Percentiles rank a stretch among this genome's conserved stretches.
phyloP scores from a whole-genome alignment of 371 early-diverging fungal genomes.

The Mucor racemosus region DNA sequence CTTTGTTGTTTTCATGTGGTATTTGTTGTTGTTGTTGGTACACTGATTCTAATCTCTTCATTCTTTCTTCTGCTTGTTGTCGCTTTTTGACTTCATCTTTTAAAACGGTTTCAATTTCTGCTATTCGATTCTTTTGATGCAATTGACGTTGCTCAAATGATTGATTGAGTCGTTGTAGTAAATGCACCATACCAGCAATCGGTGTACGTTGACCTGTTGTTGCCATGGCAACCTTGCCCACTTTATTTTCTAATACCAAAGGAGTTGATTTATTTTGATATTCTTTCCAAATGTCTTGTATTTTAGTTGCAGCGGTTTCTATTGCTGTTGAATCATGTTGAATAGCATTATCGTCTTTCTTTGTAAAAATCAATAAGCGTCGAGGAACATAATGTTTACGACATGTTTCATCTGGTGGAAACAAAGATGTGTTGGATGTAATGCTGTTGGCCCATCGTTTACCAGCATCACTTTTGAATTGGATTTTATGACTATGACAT shows the following conservation, averaged over 20 bases:
- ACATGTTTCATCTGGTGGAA: conserved; percentile 35
- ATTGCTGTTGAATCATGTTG: neutral
- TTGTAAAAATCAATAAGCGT: conserved; percentile 16
- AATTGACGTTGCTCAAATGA: conserved; percentile 30
- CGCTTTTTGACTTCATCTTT: conserved; percentile 32
- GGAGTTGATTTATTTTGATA: conserved; percentile 20
- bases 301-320: conserved; percentile 14
- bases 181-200: conserved; percentile 36
- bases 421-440: conserved; percentile 21
- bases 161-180: conserved; percentile 34
- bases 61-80: conserved; percentile 18
- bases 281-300: conserved; percentile 28
- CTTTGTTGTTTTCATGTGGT: neutral
- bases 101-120: conserved; percentile 28
- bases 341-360: neutral
- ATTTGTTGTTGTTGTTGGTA: conserved; percentile 11
- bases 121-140: conserved; percentile 28
- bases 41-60: conserved; percentile 15
- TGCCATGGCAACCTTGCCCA: conserved; percentile 17
- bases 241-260: conserved; percentile 11
- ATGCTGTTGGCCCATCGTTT: conserved; percentile 39
- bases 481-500: conserved; percentile 26
- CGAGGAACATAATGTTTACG: conserved; percentile 40
- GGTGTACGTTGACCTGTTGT: conserved; percentile 25
- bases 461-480: conserved; percentile 46